A percentile compares a stretch with the other conserved stretches of the same genome.
Evolutionary conservation across 2,329 filamentous ascomycete species (phyloP).

Genomic region (Aspergillus sp.): DNA sequence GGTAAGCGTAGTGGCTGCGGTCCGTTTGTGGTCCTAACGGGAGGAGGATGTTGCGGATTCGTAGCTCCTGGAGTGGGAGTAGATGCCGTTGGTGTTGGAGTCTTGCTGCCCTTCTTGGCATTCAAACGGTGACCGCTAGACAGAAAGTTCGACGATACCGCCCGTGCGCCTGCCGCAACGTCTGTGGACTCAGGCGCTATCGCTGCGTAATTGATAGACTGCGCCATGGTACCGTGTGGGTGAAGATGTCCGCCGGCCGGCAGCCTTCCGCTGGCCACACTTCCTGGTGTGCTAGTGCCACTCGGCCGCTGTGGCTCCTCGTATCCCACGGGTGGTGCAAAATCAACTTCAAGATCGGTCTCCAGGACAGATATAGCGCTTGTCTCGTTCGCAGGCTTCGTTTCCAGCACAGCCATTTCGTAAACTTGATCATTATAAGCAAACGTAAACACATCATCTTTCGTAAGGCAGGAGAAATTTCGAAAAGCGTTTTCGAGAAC

Average conservation of each 20-base stretch:
- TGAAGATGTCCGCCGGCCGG: conserved; percentile 75
- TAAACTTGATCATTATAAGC: conserved; percentile 94
- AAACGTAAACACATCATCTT: conserved; percentile 94
- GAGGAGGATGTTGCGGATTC: conserved; percentile 45
- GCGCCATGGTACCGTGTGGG: conserved; percentile 89
- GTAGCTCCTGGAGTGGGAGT: conserved; percentile 67
- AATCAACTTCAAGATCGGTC: conserved; percentile 95
- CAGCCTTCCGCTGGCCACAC: conserved; percentile 58
- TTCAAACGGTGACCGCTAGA: conserved; percentile 79
- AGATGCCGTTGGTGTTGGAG: conserved; percentile 68
- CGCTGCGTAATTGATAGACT: conserved; percentile 92
- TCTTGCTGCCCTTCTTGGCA: conserved; percentile 77
- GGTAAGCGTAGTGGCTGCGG: conserved; percentile 82
- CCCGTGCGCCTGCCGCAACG: conserved; percentile 62
- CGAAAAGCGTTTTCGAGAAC: conserved; percentile 96
- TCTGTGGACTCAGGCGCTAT: conserved; percentile 77
- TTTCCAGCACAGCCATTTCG: conserved; percentile 88
- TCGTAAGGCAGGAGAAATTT: conserved; percentile 90
- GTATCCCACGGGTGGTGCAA: conserved; percentile 90
- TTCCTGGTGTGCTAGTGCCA: conserved; percentile 84
- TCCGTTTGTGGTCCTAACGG: conserved; percentile 63
- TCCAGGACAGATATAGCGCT: conserved; percentile 91
- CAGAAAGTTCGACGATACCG: conserved; percentile 73
- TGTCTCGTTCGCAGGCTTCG: conserved; percentile 79
- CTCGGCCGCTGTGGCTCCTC: conserved; percentile 78